Evolutionary conservation across 108 stramenopile species (phyloP).

Genomic region (Schizochytrium sp.): DNA sequence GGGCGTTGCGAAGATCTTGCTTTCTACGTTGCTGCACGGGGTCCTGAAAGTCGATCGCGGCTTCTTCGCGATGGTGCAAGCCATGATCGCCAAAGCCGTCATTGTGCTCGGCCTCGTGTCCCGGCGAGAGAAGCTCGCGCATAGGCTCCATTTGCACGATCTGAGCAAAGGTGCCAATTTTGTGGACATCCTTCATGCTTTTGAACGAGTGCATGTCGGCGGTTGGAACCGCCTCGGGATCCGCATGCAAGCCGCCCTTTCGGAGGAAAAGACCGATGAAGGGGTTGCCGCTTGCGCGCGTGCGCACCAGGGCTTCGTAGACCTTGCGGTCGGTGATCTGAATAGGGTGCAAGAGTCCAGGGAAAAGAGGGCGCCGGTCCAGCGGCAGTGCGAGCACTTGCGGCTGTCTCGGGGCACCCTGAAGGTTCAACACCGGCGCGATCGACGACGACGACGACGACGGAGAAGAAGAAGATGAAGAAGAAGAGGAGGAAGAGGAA

Average conservation of each 20-base stretch:
- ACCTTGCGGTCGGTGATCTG: conserved; percentile 37
- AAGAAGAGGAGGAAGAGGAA: background rate
- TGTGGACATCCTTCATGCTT: conserved; percentile 33
- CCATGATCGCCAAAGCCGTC: background rate
- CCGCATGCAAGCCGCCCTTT: background rate
- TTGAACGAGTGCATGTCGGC: background rate
- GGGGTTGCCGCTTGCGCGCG: background rate
- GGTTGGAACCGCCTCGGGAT: too few species aligned
- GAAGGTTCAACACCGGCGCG: background rate
- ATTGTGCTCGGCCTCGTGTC: background rate
- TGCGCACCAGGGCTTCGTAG: conserved; percentile 34
- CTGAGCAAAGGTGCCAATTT: conserved; percentile 47
- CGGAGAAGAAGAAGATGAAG: background rate
- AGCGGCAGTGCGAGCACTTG: conserved; percentile 44
- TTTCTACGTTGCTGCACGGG: background rate
- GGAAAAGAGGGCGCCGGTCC: conserved; percentile 41
- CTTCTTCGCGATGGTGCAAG: background rate
- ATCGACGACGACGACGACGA: background rate
- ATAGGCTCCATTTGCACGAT: conserved; percentile 21
- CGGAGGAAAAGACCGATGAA: conserved; percentile 44
- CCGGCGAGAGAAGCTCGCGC: background rate
- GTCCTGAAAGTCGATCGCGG: background rate
- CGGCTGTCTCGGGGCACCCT: conserved; percentile 30
- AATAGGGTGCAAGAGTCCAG: conserved; percentile 36
- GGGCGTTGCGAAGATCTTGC: background rate